Evolutionary conservation across 306 rosid species (phyloP), one percentile per base, ranked within the genome.

Genomic region (Castanea sativa): DNA sequence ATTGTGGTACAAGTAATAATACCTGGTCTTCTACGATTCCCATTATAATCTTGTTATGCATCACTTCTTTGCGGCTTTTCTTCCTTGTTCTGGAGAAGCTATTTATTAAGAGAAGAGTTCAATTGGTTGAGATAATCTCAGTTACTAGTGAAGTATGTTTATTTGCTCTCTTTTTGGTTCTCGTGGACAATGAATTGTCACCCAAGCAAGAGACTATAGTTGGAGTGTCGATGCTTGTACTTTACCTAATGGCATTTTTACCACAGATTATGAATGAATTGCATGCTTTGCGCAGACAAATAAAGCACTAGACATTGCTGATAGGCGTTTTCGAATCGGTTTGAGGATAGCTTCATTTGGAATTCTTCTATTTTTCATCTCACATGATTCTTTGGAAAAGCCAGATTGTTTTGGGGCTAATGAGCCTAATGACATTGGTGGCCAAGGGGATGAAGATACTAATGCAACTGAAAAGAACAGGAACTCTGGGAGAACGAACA

Each of bases 81-180:
- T 92, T 92, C 88, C 87, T 91, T 61, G 77, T 94, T 79, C 97
- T 94, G 25, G 87, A 94, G 90, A 94, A 94, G 87, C 99, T 97
- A 5, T 94, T 94, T 29, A 94, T 91, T 60, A 88, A 90, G 92
- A 94, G 92, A 82, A 86, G 75, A 63, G 93, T 94, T 86, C 99
- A 94, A 80, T 63, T 94, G 73, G 91, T 86, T 68, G 95, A 94
- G 88, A 92, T 94, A 15, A 78, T 92, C 83, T 81, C 93, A 9
- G 81, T 88, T 76, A 16, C 91, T 2, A 78, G 89, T 60, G 91
- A 94, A 87, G 87, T 89, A 43, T 70, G 87, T 15, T 68, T 94
- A 20, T 94, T 92, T 79, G 85, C 85, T 14, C 75, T 86, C 20
- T 84, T 64, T 73, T 73, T 83, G 2, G 58, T 88, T 63, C 87